phyloP scores from a whole-genome alignment of 495 filamentous ascomycete species.

The Xylaria venustula region DNA sequence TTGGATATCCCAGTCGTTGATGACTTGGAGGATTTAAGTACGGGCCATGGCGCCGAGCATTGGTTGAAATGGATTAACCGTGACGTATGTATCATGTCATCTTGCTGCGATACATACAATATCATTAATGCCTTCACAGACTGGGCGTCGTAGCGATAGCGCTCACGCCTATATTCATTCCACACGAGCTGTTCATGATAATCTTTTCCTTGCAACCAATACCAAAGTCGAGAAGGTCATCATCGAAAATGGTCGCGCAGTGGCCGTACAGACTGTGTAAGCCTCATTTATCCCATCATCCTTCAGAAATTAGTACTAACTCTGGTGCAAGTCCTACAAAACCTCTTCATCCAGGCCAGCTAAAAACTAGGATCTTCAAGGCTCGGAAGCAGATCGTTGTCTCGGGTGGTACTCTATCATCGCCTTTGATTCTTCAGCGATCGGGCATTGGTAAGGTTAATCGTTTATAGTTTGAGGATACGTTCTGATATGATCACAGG shows the following conservation, averaged over 20 bases:
- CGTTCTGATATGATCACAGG: slow-evolving; percentile 21
- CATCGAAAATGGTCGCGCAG: slow-evolving; percentile 66
- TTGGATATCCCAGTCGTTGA: slow-evolving; percentile 73
- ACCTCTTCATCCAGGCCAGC: slow-evolving; percentile 38
- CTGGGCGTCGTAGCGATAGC: slow-evolving; percentile 67
- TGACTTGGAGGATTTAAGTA: slow-evolving; percentile 67
- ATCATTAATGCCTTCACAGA: slow-evolving; percentile 34
- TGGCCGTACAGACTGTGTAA: slow-evolving; percentile 56
- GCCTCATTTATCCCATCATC: not conserved
- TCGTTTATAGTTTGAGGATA: not conserved
- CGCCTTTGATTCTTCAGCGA: slow-evolving; percentile 74
- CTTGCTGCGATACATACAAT: not conserved
- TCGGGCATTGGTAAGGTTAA: slow-evolving; percentile 56
- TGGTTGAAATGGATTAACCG: slow-evolving; percentile 72
- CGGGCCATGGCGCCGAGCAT: slow-evolving; percentile 58
- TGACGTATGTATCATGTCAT: slow-evolving; percentile 41
- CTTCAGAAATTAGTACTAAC: not conserved
- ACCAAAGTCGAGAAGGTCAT: slow-evolving; percentile 83
- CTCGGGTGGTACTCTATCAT: slow-evolving; percentile 76
- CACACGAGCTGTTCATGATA: slow-evolving; percentile 62
- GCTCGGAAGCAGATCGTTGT: slow-evolving; percentile 79
- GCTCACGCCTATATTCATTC: slow-evolving; percentile 77
- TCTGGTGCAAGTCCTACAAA: slow-evolving; percentile 37
- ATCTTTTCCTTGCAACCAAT: slow-evolving; percentile 73
- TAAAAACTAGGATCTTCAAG: slow-evolving; percentile 56